These are phyloP conservation scores for Uronychia setigera DNA, from an alignment of 73 alveolate genomes.

Conservation along the genomic window DNA sequence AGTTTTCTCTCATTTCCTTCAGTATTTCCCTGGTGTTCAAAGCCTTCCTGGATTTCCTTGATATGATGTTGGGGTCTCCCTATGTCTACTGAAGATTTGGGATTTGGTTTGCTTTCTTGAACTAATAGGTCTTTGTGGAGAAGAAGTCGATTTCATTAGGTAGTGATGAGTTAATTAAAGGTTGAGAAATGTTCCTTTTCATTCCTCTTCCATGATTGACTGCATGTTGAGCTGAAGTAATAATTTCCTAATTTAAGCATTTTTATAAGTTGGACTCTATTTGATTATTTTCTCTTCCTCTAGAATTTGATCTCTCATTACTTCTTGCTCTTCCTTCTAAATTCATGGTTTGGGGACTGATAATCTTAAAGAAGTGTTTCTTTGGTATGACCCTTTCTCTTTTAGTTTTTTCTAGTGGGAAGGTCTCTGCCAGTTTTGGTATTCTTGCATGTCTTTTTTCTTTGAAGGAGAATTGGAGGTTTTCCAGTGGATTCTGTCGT, in stretches of 20 bases:
- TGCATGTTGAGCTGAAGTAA: not conserved
- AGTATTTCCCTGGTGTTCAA: not conserved
- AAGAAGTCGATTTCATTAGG: not conserved
- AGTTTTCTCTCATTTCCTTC: not conserved
- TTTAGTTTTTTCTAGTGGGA: not conserved
- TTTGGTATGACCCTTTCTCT: not conserved
- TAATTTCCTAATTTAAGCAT: not conserved
- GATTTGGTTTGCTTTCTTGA: not conserved
- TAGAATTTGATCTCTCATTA: not conserved
- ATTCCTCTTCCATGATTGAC: not conserved
- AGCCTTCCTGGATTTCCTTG: not conserved
- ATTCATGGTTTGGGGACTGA: not conserved
- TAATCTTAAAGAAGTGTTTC: not conserved
- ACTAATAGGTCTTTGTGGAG: not conserved
- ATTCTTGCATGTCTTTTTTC: not conserved
- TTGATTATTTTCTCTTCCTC: not conserved
- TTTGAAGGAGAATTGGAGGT: not conserved
- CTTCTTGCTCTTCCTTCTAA: not conserved
- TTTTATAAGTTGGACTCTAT: no score
- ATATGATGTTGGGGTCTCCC: not conserved
- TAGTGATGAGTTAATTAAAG: not conserved
- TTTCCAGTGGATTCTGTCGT: not conserved
- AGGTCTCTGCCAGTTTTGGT: not conserved
- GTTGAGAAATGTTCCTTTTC: not conserved
- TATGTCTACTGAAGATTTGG: not conserved